These are phyloP conservation scores for Pilasporangium apinafurcum DNA, from an alignment of 352 stramenopile species.

Conservation along the genomic window DNA sequence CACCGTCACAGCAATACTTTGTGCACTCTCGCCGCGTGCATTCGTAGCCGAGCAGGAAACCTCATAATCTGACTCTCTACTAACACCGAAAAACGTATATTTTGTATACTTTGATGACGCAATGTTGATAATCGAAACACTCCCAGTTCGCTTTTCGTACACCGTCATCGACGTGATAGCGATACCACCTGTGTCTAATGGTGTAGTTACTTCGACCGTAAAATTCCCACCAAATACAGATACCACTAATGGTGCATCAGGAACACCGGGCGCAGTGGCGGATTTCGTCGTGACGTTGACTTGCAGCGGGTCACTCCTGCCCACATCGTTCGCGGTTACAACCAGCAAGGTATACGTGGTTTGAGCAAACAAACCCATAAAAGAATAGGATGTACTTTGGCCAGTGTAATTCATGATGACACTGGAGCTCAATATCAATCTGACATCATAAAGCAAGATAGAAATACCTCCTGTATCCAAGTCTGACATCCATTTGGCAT, in stretches of 20 bases:
- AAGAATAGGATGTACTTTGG: constrained; percentile 11
- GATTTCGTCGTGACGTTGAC: constrained; percentile 15
- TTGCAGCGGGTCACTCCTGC: constrained; percentile 13
- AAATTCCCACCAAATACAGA: constrained; percentile 53
- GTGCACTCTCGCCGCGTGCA: constrained; percentile 17
- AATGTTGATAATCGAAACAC: constrained; percentile 14
- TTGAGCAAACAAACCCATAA: constrained; percentile 24
- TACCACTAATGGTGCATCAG: constrained; percentile 15
- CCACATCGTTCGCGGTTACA: constrained; percentile 23
- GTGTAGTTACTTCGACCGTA: constrained; percentile 29
- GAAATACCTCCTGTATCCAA: constrained; percentile 34
- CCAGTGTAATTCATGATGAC: constrained; percentile 12
- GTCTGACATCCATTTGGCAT: constrained; percentile 27
- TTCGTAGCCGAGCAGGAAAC: constrained; percentile 38
- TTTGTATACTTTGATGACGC: neutral
- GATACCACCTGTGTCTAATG: constrained; percentile 35
- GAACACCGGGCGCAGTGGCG: constrained; percentile 12
- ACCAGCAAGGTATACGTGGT: constrained; percentile 27
- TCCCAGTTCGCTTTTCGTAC: constrained; percentile 22
- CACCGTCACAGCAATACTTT: constrained; percentile 15
- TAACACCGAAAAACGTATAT: constrained; percentile 24
- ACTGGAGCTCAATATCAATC: constrained; percentile 13
- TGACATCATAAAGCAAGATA: constrained; percentile 26
- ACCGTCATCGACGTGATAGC: constrained; percentile 28
- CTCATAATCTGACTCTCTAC: constrained; percentile 21